Percentiles rank a stretch among this genome's conserved stretches.
These are phyloP conservation scores for Acacia pycnantha DNA, from an alignment of 331 rosid genomes.

Conservation along the genomic window DNA sequence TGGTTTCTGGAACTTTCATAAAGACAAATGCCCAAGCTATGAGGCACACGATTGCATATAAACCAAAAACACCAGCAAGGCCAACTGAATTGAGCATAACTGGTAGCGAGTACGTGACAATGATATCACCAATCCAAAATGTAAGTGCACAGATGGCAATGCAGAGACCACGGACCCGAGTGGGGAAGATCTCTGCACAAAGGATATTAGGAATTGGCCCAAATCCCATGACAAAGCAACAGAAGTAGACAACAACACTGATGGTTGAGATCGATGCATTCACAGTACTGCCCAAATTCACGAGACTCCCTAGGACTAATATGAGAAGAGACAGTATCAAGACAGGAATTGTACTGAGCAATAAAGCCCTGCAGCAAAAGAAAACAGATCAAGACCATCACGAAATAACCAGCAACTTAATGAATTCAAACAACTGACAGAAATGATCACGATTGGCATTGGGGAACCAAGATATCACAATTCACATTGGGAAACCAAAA, in stretches of 20 bases:
- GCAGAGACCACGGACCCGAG: conserved; percentile 80
- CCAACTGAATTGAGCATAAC: conserved; percentile 77
- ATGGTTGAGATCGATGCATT: conserved; percentile 71
- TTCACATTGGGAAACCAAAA: background rate
- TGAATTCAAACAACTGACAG: background rate
- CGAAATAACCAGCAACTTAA: background rate
- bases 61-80: conserved; percentile 78
- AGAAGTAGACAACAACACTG: conserved; percentile 73
- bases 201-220: conserved; percentile 87
- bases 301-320: conserved; percentile 59
- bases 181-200: conserved; percentile 87
- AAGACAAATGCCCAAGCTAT: conserved; percentile 73
- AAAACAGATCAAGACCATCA: conserved; percentile 1
- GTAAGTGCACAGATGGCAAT: conserved; percentile 85
- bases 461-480: background rate
- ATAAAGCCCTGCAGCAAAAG: conserved; percentile 57
- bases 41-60: conserved; percentile 67
- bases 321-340: conserved; percentile 57
- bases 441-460: background rate
- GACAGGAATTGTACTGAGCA: conserved; percentile 68
- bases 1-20: conserved; percentile 86
- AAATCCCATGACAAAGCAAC: conserved; percentile 82
- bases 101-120: conserved; percentile 82
- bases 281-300: conserved; percentile 54
- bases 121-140: conserved; percentile 83